These are phyloP conservation scores for Botryotinia globosa DNA, from an alignment of 2,329 filamentous ascomycete species.

Conservation along the genomic window DNA sequence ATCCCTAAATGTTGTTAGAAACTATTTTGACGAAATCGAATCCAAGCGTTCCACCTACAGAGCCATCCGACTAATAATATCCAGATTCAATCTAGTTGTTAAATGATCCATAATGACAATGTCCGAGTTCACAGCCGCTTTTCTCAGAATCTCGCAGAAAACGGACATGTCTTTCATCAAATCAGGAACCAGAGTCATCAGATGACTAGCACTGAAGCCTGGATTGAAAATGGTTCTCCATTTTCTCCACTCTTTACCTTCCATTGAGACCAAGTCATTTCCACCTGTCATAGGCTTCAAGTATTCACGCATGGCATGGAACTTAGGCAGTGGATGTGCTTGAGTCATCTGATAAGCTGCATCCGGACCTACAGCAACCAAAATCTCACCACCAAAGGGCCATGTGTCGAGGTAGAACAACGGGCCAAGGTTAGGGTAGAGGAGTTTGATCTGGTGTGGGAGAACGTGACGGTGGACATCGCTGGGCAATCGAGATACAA, in stretches of 20 bases:
- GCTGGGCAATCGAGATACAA: not conserved
- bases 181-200: conserved; percentile 5
- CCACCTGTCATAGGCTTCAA: not conserved
- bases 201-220: not conserved
- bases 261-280: not conserved
- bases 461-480: not conserved
- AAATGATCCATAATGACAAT: not conserved
- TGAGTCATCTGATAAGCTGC: not conserved
- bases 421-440: not conserved
- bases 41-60: not conserved
- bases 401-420: not conserved
- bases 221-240: conserved; percentile 1
- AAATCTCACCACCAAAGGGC: not conserved
- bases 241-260: not conserved
- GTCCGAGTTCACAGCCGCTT: not conserved
- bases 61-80: not conserved
- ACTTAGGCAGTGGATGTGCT: not conserved
- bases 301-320: not conserved
- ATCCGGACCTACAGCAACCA: not conserved
- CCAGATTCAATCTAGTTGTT: not conserved
- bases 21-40: not conserved
- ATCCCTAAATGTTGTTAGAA: not conserved
- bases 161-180: not conserved
- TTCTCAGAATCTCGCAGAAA: not conserved
- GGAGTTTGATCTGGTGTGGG: not conserved